Conservation (phyloP, 208 protist species). For the Acanthamoeba lenticulata region DNA sequence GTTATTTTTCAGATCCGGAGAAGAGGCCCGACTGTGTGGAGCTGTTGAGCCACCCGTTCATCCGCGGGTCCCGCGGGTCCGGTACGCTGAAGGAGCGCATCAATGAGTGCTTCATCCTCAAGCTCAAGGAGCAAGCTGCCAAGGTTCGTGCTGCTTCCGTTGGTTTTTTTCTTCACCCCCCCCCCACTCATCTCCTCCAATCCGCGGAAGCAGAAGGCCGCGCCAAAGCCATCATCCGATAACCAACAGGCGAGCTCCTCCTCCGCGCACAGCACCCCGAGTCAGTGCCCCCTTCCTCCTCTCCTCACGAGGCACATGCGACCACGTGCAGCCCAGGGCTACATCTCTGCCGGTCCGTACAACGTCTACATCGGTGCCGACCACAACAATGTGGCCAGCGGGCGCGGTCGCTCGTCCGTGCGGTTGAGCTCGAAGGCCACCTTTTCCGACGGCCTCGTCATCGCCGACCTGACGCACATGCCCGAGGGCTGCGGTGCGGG, state of each 20-base stretch:
- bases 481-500: slow-evolving; percentile 23
- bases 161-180: too few relatives aligned
- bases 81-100: not conserved
- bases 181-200: too few relatives aligned
- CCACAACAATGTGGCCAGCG: not conserved
- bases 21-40: not conserved
- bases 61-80: not conserved
- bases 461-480: slow-evolving; percentile 60
- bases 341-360: not conserved
- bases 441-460: slow-evolving; percentile 17
- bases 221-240: too few relatives aligned
- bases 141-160: not conserved
- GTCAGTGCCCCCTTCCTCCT: too few relatives aligned
- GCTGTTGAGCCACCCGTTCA: not conserved
- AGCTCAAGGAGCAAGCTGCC: not conserved
- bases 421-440: slow-evolving; percentile 48
- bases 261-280: too few relatives aligned
- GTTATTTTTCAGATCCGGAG: not conserved
- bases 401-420: not conserved
- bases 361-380: slow-evolving; percentile 29
- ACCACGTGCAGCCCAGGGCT: not conserved
- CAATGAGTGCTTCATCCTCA: slow-evolving; percentile 2
- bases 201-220: too few relatives aligned
- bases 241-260: too few relatives aligned
- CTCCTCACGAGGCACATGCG: too few relatives aligned